Percentiles rank a stretch among this genome's conserved stretches.
Evolutionary conservation across 345 rosid species (phyloP).

Genomic region (Turritis glabra): DNA sequence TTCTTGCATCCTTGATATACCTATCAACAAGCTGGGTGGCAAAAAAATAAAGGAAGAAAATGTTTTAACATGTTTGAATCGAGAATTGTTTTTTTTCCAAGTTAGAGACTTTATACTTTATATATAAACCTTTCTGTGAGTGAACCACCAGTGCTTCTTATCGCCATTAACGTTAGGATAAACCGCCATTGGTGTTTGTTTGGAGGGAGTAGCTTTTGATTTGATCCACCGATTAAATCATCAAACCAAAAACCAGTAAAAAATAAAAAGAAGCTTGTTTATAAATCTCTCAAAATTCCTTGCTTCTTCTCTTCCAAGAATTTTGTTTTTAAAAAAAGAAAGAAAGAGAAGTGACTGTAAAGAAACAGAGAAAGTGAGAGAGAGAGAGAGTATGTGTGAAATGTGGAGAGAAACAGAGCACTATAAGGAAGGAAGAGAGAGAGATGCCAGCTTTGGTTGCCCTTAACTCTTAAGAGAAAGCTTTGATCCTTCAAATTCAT

Average conservation of each 20-base stretch:
- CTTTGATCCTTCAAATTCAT: constrained; percentile 77
- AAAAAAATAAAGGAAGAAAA: not conserved
- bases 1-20: constrained; percentile 71
- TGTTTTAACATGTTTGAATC: not conserved
- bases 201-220: not conserved
- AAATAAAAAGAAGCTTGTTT: too few relatives aligned
- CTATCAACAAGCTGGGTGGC: constrained; percentile 69
- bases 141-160: constrained; percentile 94
- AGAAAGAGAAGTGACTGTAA: constrained; percentile 29
- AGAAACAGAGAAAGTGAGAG: constrained; percentile 28
- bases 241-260: not conserved
- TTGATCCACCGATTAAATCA: not conserved
- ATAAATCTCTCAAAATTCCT: constrained; percentile 5
- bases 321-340: too few relatives aligned
- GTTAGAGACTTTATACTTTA: not conserved
- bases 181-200: constrained; percentile 35
- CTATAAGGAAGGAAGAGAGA: constrained; percentile 31
- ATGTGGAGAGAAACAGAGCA: constrained; percentile 32
- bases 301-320: constrained; percentile 37
- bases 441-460: constrained; percentile 79
- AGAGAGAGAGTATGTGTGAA: constrained; percentile 5
- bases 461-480: constrained; percentile 64
- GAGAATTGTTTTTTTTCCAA: not conserved
- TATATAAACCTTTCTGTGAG: constrained; percentile 69
- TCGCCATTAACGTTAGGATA: constrained; percentile 43